Base-by-base conservation (phyloP, 805 yeast genomes). In the Starmerella asiatica region DNA sequence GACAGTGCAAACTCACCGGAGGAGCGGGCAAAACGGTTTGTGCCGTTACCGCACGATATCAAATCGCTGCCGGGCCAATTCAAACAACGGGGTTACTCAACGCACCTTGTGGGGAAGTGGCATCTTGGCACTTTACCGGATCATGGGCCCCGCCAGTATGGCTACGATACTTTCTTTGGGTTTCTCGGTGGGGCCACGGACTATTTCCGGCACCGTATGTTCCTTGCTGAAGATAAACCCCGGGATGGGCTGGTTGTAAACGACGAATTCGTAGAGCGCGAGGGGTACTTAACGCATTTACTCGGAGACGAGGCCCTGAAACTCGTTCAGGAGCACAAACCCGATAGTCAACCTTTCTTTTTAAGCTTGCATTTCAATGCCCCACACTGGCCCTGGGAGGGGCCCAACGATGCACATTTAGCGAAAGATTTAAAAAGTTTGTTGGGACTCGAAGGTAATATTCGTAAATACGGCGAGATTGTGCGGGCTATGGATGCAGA, bases 361-460 rank as follows among this genome's bases (percentile, higher is more conserved):
- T 72, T 74, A 3, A 55, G 61, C 19, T 56, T 74, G 41, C 73
- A 78, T 5, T 73, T 70, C 48, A 71, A 77, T 4, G 79, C 79
- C 1, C 79, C 79, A 3, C 79, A 73, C 51, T 74, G 79, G 79
- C 79, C 79, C 9, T 63, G 65, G 49, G 79, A 73, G 54, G 79
- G 79, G 1, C 76, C 76, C 5, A 42, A 48, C 28, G 52, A 46
- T n/a, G 54, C 55, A 36, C 68, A 67, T 5, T 51, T 60, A 6
- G 60, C 71, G 37, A 62, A 55, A 4, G 70, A 71, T 42, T 70
- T 73, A 52, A 60, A 61, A 39, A 73, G 73, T 3, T 44, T 55
- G 6, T 68, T 70, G 47, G 67, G 65, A 44, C 59, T 56, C 6
- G 78, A 78, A 2, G 77, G 77, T 0, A 59, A 71, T 19, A 54